Conservation (phyloP, 768 basidiomycete genomes). For the Nevesoporus exiguus region DNA sequence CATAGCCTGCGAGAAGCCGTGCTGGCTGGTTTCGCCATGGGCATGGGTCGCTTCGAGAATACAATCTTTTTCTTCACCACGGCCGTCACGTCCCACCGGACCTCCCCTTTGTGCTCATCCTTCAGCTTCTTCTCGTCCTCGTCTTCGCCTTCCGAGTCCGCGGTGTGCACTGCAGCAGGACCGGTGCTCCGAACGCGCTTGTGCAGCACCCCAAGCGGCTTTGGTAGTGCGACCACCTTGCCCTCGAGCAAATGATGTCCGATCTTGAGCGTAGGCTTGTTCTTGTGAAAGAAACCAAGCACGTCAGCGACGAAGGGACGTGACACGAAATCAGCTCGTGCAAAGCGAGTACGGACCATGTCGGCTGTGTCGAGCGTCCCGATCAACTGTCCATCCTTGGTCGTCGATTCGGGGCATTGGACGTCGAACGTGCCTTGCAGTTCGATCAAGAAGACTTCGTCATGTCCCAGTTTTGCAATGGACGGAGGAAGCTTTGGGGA, state of each 20-base stretch:
- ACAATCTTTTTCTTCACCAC: constrained; percentile 80
- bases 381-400: constrained; percentile 67
- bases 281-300: constrained; percentile 33
- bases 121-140: too few relatives aligned
- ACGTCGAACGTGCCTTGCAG: constrained; percentile 81
- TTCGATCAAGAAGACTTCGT: constrained; percentile 81
- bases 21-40: constrained; percentile 42
- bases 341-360: constrained; percentile 40
- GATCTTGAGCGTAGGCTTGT: constrained; percentile 74
- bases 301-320: not conserved
- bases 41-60: constrained; percentile 82
- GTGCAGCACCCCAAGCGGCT: constrained; percentile 77
- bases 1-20: constrained; percentile 18
- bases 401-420: constrained; percentile 47
- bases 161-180: not conserved
- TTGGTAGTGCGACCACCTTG: constrained; percentile 68
- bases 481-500: constrained; percentile 52
- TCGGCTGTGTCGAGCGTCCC: constrained; percentile 72
- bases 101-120: not conserved
- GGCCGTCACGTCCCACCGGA: constrained; percentile 61
- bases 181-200: constrained; percentile 16
- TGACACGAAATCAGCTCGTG: not conserved
- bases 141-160: not conserved
- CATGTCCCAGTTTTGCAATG: constrained; percentile 70
- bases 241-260: constrained; percentile 93